Evolutionary conservation across 805 yeast species (phyloP), one percentile per base, ranked within the genome.

Genomic region (Yamadazyma olivae): DNA sequence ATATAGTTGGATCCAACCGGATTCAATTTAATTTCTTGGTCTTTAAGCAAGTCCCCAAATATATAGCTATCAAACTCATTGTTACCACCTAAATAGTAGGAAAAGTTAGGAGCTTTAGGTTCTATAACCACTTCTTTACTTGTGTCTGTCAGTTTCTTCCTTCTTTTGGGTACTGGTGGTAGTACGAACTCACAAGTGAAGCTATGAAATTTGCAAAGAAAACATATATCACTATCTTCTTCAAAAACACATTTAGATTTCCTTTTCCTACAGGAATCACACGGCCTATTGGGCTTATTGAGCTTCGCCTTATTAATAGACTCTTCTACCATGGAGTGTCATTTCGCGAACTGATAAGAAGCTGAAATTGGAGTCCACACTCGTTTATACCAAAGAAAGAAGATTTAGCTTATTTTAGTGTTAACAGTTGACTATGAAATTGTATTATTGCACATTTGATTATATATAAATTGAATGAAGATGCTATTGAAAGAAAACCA

Each of bases 171-270:
- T 20, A 38, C 23, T 3, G 45, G 45, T 14, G 45, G 45, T n/a
- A 38, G 38, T 18, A 25, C 30, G 19, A 41, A 37, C n/a, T 35
- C 40, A 33, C 45, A 41, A 1, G 13, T 13, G 17, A 24, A 20
- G n/a, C 28, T 27, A 15, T 27, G 31, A 21, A 38, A 32, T 16
- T 27, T 38, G 26, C 45, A 41, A 13, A 35, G 23, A n/a, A 34
- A 33, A 25, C 45, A 41, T 21, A 33, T 32, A 2, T 15, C 15
- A 6, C 26, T 30, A 16, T 14, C 22, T 6, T 24, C 21, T 13
- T 41, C 45, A 19, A 38, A 35, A 12, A 41, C 40, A 38, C 45
- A 41, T 22, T 41, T 41, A 21, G 45, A 25, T 25, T 41, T 41
- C 5, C 45, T 22, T 14, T 33, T 41, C 27, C 45, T 28, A 16